phyloP scores from a whole-genome alignment of 768 basidiomycete genomes.

The Suillus brevipes region DNA sequence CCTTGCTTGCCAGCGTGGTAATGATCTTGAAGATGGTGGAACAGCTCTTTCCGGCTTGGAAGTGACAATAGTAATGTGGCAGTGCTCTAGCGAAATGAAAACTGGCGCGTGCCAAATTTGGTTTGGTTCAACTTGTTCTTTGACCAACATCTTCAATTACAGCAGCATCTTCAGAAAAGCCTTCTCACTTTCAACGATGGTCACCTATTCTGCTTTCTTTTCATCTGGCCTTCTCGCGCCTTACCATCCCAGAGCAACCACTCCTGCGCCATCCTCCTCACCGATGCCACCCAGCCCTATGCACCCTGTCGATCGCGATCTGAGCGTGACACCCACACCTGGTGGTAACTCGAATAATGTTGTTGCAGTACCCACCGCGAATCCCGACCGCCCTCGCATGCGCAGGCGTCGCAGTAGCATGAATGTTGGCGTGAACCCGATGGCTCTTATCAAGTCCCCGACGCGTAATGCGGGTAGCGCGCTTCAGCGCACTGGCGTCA shows the following conservation, averaged over 20 bases:
- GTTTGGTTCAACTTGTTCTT: slow-evolving; percentile 20
- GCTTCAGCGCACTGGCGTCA: slow-evolving; percentile 45
- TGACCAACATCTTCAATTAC: not conserved
- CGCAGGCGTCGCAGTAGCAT: slow-evolving; percentile 67
- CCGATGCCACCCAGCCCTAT: slow-evolving; percentile 21
- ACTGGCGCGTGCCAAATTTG: not conserved
- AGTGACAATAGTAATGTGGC: not conserved
- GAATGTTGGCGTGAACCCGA: slow-evolving; percentile 52
- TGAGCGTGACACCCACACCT: slow-evolving; percentile 39
- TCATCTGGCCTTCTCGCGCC: slow-evolving; percentile 69
- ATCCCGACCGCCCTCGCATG: slow-evolving; percentile 42
- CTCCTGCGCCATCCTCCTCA: slow-evolving; percentile 28
- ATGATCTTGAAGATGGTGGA: not conserved
- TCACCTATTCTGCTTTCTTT: slow-evolving; percentile 65
- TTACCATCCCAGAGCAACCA: slow-evolving; percentile 27
- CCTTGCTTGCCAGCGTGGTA: slow-evolving; percentile 27
- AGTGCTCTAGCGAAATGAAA: not conserved
- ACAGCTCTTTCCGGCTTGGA: not conserved
- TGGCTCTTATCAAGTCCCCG: slow-evolving; percentile 60
- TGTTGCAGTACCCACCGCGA: slow-evolving; percentile 28
- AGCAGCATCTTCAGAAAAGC: not conserved
- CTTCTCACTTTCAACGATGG: slow-evolving; percentile 28
- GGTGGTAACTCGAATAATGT: slow-evolving; percentile 21
- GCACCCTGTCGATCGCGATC: slow-evolving; percentile 38
- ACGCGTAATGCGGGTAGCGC: slow-evolving; percentile 51